Evolutionary conservation across 2,329 filamentous ascomycete genomes (phyloP), one percentile per base, ranked within the genome.

Genomic region (Sordariomycetes sp.): DNA sequence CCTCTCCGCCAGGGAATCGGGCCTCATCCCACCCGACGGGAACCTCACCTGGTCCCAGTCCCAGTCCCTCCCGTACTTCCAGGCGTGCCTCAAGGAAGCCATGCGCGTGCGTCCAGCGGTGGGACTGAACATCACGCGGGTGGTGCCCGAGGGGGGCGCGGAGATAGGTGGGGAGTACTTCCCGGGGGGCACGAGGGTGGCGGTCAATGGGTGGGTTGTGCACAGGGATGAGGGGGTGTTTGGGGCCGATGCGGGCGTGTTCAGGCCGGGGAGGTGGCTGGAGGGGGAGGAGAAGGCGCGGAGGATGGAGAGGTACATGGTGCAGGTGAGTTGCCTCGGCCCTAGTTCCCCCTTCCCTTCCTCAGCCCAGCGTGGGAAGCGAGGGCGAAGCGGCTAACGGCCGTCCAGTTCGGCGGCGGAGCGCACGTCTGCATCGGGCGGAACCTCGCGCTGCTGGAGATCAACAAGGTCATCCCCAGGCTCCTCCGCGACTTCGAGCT

Each of bases 391-490:
- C 3, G 6, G 45, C 42, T 20, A 20, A 50, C 45, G 22, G 45
- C 15, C 1, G 24, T 50, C 12, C 17, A 76, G 73, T 82, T 82
- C 61, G 78, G 79, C 24, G 78, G 74, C 12, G 79, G 79, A 28
- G 72, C 72, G 10, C 76, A 80, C 53, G 65, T 80, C 2, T 82
- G 79, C 63, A 79, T 81, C 59, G 79, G 78, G 22, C 72, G 76
- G 4, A 78, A 81, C 63, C 64, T 82, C 35, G 78, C 77, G 0
- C 67, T 80, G 48, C 66, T 81, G 32, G 79, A 82, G 66, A 79
- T 81, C 62, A 79, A 81, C 68, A 84, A 84, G 70, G 72, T 82
- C 39, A 66, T 80, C 39, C 78, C 78, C 4, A 74, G 77, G 39
- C 67, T 83, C 28, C 66, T 80, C 60, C 66, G 77, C n/a, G 74